Percentiles rank a stretch among this genome's conserved stretches.
Conservation (phyloP, 2,329 filamentous ascomycete species). For the Cladosporium sp. region DNA sequence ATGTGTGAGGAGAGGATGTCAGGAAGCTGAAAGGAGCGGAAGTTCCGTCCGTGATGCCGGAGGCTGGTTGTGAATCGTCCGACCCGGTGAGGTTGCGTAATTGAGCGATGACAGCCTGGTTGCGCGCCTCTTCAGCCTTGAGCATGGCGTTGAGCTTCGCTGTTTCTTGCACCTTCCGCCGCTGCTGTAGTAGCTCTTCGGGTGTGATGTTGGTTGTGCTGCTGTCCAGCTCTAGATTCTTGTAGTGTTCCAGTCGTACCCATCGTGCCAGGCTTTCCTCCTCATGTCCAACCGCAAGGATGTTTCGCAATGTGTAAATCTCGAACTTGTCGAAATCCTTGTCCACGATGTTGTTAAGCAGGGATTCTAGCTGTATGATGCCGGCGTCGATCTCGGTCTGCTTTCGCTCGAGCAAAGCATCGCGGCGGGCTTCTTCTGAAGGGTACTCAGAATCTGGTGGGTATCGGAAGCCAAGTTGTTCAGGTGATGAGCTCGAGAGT, state of each 20-base stretch:
- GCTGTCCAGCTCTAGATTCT: slow-evolving; percentile 47
- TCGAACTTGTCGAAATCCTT: slow-evolving; percentile 54
- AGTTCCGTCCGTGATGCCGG: slow-evolving; percentile 18
- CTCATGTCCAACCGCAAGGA: slow-evolving; percentile 50
- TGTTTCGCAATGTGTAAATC: slow-evolving; percentile 85
- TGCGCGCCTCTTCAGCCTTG: slow-evolving; percentile 67
- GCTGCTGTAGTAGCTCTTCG: slow-evolving; percentile 69
- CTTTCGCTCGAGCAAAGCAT: slow-evolving; percentile 16
- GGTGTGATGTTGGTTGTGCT: slow-evolving; percentile 54
- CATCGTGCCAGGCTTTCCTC: slow-evolving; percentile 61
- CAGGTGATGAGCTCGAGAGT: slow-evolving; percentile 71
- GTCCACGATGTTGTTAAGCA: slow-evolving; percentile 52
- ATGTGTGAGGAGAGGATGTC: slow-evolving; percentile 47
- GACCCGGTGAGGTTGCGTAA: slow-evolving; percentile 58
- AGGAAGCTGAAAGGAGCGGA: slow-evolving; percentile 56
- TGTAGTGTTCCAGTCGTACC: slow-evolving; percentile 83
- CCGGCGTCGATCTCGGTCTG: slow-evolving; percentile 75
- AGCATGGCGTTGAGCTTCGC: slow-evolving; percentile 71
- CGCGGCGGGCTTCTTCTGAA: slow-evolving; percentile 31
- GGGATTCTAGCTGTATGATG: slow-evolving; percentile 50
- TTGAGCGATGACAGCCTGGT: slow-evolving; percentile 67
- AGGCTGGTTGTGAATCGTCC: slow-evolving; percentile 12
- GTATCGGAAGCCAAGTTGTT: slow-evolving; percentile 71
- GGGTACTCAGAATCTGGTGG: not conserved
- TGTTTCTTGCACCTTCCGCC: slow-evolving; percentile 75